Evolutionary conservation across 768 basidiomycete species (phyloP).

Genomic region (Tulasnella sp.): DNA sequence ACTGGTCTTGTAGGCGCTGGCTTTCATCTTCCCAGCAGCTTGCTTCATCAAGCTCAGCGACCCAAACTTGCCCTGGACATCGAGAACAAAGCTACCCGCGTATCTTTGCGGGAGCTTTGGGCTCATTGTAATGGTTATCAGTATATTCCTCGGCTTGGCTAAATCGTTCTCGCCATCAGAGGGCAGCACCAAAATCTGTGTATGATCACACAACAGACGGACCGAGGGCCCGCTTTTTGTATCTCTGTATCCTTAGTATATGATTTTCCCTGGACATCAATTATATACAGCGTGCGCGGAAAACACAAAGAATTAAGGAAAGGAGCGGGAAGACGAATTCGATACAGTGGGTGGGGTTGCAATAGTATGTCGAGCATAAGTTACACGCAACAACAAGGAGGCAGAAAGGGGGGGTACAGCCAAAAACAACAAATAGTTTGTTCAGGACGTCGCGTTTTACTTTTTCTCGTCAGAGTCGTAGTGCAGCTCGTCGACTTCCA

Average conservation of each 20-base stretch:
- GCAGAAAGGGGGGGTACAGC: neutral
- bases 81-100: conserved; percentile 75
- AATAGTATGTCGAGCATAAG: neutral
- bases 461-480: neutral
- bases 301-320: neutral
- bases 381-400: neutral
- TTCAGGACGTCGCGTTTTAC: neutral
- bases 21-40: conserved; percentile 88
- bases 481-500: conserved; percentile 2
- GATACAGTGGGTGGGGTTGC: neutral
- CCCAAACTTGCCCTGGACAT: conserved; percentile 61
- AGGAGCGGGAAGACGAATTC: neutral
- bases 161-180: conserved; percentile 73
- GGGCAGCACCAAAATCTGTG: conserved; percentile 72
- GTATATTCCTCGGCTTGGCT: conserved; percentile 71
- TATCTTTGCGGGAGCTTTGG: conserved; percentile 75
- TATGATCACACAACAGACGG: neutral
- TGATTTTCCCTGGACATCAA: neutral
- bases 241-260: conserved; percentile 24
- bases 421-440: neutral
- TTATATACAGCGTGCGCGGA: neutral
- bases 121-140: conserved; percentile 71
- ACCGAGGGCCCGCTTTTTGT: neutral
- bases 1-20: conserved; percentile 56
- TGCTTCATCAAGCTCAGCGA: conserved; percentile 81